These are phyloP conservation scores for Pueraria montana DNA, from an alignment of 306 rosid genomes.

Conservation along the genomic window DNA sequence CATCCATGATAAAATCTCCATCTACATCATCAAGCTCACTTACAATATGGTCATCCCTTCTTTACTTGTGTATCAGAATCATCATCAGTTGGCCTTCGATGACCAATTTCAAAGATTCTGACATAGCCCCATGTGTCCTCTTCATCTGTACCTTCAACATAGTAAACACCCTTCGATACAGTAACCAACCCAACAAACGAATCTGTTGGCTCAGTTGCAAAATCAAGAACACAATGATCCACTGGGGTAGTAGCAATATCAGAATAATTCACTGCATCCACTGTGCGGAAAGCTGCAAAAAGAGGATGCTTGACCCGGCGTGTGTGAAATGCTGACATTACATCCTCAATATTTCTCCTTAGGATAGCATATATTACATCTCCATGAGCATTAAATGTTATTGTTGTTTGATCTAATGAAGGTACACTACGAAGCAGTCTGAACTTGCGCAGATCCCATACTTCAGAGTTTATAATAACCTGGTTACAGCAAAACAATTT, in stretches of 20 bases:
- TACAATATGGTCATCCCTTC: not conserved
- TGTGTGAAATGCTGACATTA: constrained; percentile 84
- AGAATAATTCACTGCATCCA: constrained; percentile 93
- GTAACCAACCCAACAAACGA: constrained; percentile 93
- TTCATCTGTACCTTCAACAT: too few species aligned
- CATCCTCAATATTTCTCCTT: constrained; percentile 89
- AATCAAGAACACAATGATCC: constrained; percentile 96
- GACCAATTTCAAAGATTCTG: constrained; percentile 87
- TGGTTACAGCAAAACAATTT: constrained; percentile 29
- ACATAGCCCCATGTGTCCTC: constrained; percentile 49
- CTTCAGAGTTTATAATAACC: constrained; percentile 98
- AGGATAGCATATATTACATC: constrained; percentile 77
- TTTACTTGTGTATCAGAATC: constrained; percentile 68
- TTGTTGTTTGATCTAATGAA: constrained; percentile 88
- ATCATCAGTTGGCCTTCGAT: constrained; percentile 88
- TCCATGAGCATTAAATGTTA: constrained; percentile 68
- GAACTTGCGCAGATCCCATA: constrained; percentile 97
- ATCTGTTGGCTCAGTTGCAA: constrained; percentile 88
- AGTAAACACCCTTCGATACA: constrained; percentile 73
- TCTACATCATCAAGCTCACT: constrained; percentile 57
- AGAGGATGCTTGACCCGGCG: constrained; percentile 90
- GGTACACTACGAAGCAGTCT: constrained; percentile 89
- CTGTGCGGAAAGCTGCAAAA: constrained; percentile 86
- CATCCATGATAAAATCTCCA: constrained; percentile 64
- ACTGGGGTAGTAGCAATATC: constrained; percentile 88